Evolutionary conservation across 2,329 filamentous ascomycete genomes (phyloP), one percentile per base, ranked within the genome.

Genomic region (Fusarium begoniae): DNA sequence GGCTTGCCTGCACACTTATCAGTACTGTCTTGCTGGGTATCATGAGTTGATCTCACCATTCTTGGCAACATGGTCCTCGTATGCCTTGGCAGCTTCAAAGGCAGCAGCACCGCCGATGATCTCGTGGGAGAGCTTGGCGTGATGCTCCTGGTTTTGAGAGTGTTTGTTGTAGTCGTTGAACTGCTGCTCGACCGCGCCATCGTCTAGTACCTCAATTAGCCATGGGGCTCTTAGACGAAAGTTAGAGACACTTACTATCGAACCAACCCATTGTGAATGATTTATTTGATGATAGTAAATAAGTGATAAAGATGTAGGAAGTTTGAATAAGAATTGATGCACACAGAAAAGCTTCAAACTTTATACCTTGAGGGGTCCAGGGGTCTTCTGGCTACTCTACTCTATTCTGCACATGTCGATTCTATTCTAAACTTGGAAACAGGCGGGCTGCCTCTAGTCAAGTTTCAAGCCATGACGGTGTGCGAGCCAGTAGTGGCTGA

Each of bases 101-200:
- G 80, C 80, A 11, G 80, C 80, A 0, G 80, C 80, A 17, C 80
- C 79, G 3, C 80, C 80, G 6, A 81, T 64, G 6, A 81, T 71
- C 20, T 81, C 80, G 50, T 81, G 80, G 13, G 77, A 73, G 63
- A 80, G 78, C 18, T 79, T 67, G 12, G 80, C 79, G 66, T 82
- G 81, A 14, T 54, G 51, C 32, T 54, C 50, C 0, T 66, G 62
- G 24, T 76, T 73, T 6, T 71, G 40, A 8, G 68, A 75, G 3
- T 81, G 60, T 54, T 78, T 28, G 48, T 82, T 72, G 58, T 81
- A 77, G 26, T 77, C 59, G 3, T 48, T 75, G 72, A 61, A 79
- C 67, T 47, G 63, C 24, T 26, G 24, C 24, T 26, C 24, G 24
- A 26, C 24, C 24, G 24, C 24, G 24, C 24, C 24, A 26, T 26